A percentile compares a stretch with the other conserved stretches of the same genome.
Conservation (phyloP, 2,329 filamentous ascomycete genomes). For the Calonectria hongkongensis region DNA sequence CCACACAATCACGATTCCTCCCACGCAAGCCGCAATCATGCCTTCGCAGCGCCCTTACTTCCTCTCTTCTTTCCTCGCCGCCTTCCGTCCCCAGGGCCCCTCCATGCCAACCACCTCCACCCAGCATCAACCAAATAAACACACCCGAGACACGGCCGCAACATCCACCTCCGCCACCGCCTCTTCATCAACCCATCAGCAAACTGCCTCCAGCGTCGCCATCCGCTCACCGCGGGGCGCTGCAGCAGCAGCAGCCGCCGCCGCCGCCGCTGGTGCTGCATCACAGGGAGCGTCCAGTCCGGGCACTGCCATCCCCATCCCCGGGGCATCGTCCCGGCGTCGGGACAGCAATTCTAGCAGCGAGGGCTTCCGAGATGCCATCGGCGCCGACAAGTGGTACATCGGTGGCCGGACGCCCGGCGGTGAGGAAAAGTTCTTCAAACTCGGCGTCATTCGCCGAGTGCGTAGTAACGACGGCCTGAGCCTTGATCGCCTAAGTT, state of each 20-base stretch:
- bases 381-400: constrained; percentile 87
- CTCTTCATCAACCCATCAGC: constrained; percentile 50
- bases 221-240: constrained; percentile 56
- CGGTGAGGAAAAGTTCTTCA: constrained; percentile 89
- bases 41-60: constrained; percentile 74
- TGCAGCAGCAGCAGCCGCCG: constrained; percentile 36
- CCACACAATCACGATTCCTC: background rate
- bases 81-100: constrained; percentile 68
- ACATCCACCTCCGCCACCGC: constrained; percentile 47
- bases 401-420: constrained; percentile 84
- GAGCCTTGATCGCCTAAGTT: constrained; percentile 83
- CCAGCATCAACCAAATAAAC: constrained; percentile 63
- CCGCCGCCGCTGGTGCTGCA: constrained; percentile 40
- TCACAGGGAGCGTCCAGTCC: constrained; percentile 38
- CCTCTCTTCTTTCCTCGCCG: constrained; percentile 74
- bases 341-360: constrained; percentile 84
- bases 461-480: constrained; percentile 84
- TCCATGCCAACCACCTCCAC: constrained; percentile 57
- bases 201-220: constrained; percentile 55
- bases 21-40: constrained; percentile 58
- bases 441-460: constrained; percentile 83
- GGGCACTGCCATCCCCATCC: constrained; percentile 64
- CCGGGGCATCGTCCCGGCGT: constrained; percentile 63
- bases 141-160: constrained; percentile 56
- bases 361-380: constrained; percentile 84